phyloP scores from a whole-genome alignment of 495 filamentous ascomycete species.

The Melanomma pulvis-pyrius region DNA sequence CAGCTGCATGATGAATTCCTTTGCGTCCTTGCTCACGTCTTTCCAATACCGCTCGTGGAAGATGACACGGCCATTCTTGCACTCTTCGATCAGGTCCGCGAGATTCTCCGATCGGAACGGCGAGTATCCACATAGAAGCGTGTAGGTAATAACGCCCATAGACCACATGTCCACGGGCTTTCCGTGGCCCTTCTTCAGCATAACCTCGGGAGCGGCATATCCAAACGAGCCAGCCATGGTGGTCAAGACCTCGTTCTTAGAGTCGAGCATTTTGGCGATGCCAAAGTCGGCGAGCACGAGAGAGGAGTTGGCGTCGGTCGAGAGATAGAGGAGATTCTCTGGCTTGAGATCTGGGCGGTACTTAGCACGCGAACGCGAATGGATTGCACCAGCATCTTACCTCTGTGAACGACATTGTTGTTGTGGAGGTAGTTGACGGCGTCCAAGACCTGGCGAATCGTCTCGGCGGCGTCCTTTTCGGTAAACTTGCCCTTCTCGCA shows the following conservation, averaged over 20 bases:
- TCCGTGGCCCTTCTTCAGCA: slow-evolving; percentile 96
- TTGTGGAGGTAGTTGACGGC: slow-evolving; percentile 94
- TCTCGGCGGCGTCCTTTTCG: slow-evolving; percentile 96
- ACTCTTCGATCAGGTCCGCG: slow-evolving; percentile 93
- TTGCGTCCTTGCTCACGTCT: slow-evolving; percentile 93
- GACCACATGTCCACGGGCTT: slow-evolving; percentile 99
- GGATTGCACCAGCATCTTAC: slow-evolving; percentile 50
- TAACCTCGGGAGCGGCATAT: slow-evolving; percentile 96
- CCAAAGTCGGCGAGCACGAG: slow-evolving; percentile 97
- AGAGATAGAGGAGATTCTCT: slow-evolving; percentile 95
- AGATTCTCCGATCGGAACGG: slow-evolving; percentile 96
- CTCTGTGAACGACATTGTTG: slow-evolving; percentile 95
- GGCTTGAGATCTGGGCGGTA: slow-evolving; percentile 82
- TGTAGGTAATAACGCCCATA: slow-evolving; percentile 97
- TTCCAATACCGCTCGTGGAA: slow-evolving; percentile 99
- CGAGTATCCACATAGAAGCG: slow-evolving; percentile 97
- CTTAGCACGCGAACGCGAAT: background rate
- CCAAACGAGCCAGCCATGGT: slow-evolving; percentile 99
- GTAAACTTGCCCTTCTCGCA: slow-evolving; percentile 99
- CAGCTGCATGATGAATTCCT: slow-evolving; percentile 85
- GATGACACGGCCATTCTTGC: slow-evolving; percentile 80
- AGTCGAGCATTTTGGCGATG: slow-evolving; percentile 97
- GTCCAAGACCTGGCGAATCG: slow-evolving; percentile 91
- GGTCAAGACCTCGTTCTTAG: slow-evolving; percentile 83
- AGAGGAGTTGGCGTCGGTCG: slow-evolving; percentile 71